These are phyloP conservation scores for Magnolia changhungtana DNA, from an alignment of 164 flowering plant species.

Conservation along the genomic window DNA sequence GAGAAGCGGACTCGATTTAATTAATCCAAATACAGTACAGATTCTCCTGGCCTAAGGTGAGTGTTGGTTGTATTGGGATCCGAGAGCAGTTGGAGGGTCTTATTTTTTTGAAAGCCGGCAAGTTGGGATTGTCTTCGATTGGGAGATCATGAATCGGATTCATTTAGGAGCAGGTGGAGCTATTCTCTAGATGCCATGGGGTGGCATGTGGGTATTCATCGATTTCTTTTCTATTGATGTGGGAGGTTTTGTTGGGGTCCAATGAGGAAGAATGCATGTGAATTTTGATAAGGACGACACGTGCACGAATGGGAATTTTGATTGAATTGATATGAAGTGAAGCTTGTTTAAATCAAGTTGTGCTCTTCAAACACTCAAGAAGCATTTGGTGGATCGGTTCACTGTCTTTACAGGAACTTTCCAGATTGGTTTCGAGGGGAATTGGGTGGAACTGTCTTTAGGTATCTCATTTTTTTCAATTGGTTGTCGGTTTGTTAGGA, in stretches of 20 bases:
- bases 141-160: background rate
- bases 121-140: conserved; percentile 5
- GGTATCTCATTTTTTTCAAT: background rate
- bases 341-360: background rate
- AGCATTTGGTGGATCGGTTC: conserved; percentile 1
- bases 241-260: background rate
- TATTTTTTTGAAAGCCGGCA: background rate
- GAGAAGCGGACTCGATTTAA: conserved; percentile 11
- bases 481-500: background rate
- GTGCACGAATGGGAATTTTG: background rate
- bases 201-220: background rate
- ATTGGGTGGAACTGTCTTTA: background rate
- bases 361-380: background rate
- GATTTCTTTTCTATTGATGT: conserved; percentile 6
- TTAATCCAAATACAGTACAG: conserved; percentile 14
- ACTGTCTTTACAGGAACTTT: background rate
- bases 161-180: conserved; percentile 8
- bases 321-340: background rate
- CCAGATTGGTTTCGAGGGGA: background rate
- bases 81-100: conserved; percentile 6
- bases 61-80: conserved; percentile 6
- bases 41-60: conserved; percentile 6
- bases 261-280: background rate
- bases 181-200: background rate
- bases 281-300: background rate